phyloP scores from a whole-genome alignment of 2,329 filamentous ascomycete genomes.

The Alternaria alternata region DNA sequence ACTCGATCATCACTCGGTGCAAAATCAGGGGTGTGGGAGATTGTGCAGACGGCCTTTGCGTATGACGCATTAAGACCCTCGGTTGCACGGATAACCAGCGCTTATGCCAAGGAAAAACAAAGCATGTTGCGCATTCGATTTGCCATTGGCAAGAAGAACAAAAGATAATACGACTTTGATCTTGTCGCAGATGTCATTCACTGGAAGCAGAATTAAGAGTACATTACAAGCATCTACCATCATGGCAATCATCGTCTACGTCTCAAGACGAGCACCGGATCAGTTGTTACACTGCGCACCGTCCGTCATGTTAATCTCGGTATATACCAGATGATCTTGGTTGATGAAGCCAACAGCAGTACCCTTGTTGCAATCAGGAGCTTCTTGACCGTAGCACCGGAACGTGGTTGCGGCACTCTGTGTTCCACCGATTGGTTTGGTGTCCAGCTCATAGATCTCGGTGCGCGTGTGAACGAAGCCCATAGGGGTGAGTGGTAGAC shows the following conservation, averaged over 20 bases:
- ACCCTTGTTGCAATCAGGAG: constrained; percentile 18
- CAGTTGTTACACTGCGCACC: constrained; percentile 5
- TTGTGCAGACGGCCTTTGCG: not conserved
- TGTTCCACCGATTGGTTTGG: not conserved
- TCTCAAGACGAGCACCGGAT: not conserved
- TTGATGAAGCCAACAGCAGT: constrained; percentile 18
- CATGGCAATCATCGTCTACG: not conserved
- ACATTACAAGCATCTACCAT: not conserved
- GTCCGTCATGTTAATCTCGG: constrained; percentile 19
- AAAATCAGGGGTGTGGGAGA: not conserved
- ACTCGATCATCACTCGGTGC: not conserved
- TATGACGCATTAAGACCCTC: not conserved
- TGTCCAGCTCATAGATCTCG: constrained; percentile 63
- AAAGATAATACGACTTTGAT: not conserved
- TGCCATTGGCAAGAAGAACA: not conserved
- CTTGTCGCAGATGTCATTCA: not conserved
- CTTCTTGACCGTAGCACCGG: constrained; percentile 27
- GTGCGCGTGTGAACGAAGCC: constrained; percentile 71
- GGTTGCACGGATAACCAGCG: not conserved
- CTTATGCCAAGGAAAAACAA: not conserved
- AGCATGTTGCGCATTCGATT: not conserved
- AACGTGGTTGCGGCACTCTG: constrained; percentile 20
- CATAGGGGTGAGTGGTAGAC: constrained; percentile 66
- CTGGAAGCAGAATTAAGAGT: not conserved
- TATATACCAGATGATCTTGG: constrained; percentile 23